phyloP scores from a whole-genome alignment of 176 grass and related monocot species.

The Secale cereale region DNA sequence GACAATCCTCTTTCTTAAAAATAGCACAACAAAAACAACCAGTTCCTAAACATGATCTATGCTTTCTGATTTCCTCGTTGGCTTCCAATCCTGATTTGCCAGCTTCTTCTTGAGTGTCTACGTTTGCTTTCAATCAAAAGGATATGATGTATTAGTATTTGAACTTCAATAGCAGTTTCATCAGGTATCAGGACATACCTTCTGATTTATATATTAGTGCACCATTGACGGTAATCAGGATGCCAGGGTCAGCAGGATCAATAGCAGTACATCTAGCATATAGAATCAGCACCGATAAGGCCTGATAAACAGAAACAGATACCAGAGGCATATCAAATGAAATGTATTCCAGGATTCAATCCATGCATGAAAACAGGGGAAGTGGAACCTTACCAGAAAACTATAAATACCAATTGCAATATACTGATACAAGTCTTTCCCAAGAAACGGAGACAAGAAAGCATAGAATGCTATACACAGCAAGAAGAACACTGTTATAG shows the following conservation, averaged over 20 bases:
- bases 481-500: conserved; percentile 94
- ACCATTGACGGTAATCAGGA: conserved; percentile 63
- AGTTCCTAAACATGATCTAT: conserved; percentile 56
- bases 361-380: background rate
- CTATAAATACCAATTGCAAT: conserved; percentile 68
- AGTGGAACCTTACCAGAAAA: conserved; percentile 66
- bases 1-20: conserved; percentile 84
- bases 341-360: background rate
- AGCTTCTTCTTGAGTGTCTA: conserved; percentile 36
- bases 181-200: conserved; percentile 35
- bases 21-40: conserved; percentile 65
- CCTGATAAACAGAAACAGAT: conserved; percentile 49
- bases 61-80: conserved; percentile 20
- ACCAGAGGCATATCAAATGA: conserved; percentile 22
- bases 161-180: conserved; percentile 15
- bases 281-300: conserved; percentile 76
- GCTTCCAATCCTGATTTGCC: conserved; percentile 30
- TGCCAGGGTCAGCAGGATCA: conserved; percentile 96
- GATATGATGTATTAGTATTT: conserved; percentile 36
- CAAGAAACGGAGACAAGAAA: conserved; percentile 96
- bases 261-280: conserved; percentile 93
- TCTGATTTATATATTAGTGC: conserved; percentile 59
- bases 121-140: conserved; percentile 26
- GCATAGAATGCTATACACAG: conserved; percentile 96
- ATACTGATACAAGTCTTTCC: conserved; percentile 69